phyloP scores from a whole-genome alignment of 768 basidiomycete species.

The Trametes cinnabarina region DNA sequence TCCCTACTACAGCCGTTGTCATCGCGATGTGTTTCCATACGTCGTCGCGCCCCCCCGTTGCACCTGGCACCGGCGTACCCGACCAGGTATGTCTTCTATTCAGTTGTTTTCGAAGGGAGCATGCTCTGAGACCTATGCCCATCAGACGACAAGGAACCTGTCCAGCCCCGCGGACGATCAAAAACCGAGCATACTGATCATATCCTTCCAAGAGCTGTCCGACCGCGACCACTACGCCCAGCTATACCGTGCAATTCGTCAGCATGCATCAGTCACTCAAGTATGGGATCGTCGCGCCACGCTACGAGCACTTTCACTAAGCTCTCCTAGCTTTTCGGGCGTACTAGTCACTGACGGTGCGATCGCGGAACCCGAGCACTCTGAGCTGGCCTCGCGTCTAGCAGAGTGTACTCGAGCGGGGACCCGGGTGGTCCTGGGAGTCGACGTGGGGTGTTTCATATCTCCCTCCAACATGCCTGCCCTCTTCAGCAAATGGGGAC shows the following conservation, averaged over 20 bases:
- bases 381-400: slow-evolving; percentile 28
- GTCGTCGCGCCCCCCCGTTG: background rate
- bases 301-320: background rate
- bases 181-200: background rate
- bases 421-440: slow-evolving; percentile 37
- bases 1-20: background rate
- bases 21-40: background rate
- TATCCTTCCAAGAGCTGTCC: background rate
- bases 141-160: too few species aligned
- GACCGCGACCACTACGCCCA: background rate
- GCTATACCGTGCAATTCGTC: background rate
- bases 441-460: slow-evolving; percentile 34
- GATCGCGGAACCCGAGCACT: slow-evolving; percentile 28
- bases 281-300: background rate
- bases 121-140: too few species aligned
- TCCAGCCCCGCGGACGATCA: too few species aligned
- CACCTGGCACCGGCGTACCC: background rate
- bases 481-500: slow-evolving; percentile 17
- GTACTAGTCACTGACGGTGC: slow-evolving; percentile 39
- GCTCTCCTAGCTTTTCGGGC: slow-evolving; percentile 11
- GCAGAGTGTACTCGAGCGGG: slow-evolving; percentile 39
- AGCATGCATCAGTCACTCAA: background rate
- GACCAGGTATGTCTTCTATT: background rate
- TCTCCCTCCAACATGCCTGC: slow-evolving; percentile 20
- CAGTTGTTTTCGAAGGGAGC: too few species aligned